Conservation (phyloP, 1,284 basidiomycete genomes). For the Fomitopsis pinicola region DNA sequence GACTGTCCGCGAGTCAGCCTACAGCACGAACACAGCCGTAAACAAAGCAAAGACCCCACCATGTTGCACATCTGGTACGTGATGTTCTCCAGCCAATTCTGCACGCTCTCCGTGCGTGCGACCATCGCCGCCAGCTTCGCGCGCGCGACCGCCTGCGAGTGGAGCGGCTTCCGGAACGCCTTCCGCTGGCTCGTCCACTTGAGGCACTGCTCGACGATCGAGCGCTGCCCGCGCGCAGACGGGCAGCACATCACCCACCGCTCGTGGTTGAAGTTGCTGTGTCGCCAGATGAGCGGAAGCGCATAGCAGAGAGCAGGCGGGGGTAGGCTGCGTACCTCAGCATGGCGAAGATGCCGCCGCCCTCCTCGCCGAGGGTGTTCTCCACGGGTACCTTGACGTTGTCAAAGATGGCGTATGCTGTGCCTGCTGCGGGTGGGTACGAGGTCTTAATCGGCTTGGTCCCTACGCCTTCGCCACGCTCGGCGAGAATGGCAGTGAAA, state of each 20-base stretch:
- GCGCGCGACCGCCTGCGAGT: conserved; percentile 80
- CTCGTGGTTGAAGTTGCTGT: conserved; percentile 65
- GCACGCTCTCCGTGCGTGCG: conserved; percentile 73
- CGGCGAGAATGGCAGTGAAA: conserved; percentile 81
- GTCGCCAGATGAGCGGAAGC: neutral
- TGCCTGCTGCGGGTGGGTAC: conserved; percentile 76
- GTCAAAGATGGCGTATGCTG: conserved; percentile 85
- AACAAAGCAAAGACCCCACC: conserved; percentile 36
- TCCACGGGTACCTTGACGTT: conserved; percentile 84
- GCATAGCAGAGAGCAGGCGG: neutral
- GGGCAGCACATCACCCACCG: conserved; percentile 68
- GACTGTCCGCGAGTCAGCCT: conserved; percentile 16
- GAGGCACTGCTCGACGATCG: conserved; percentile 62
- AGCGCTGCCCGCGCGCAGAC: conserved; percentile 46
- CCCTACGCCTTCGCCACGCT: conserved; percentile 72
- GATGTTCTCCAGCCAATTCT: conserved; percentile 87
- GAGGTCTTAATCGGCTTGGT: conserved; percentile 86
- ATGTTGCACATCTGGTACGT: conserved; percentile 93
- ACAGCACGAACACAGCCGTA: neutral
- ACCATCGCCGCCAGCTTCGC: conserved; percentile 86
- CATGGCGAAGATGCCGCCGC: conserved; percentile 80
- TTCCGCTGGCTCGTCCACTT: conserved; percentile 80
- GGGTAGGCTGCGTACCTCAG: conserved; percentile 34
- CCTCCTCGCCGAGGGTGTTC: conserved; percentile 83
- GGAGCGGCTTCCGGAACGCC: conserved; percentile 82